Conservation (phyloP, 2,329 filamentous ascomycete species). For the Penicillium sclerotigenum region DNA sequence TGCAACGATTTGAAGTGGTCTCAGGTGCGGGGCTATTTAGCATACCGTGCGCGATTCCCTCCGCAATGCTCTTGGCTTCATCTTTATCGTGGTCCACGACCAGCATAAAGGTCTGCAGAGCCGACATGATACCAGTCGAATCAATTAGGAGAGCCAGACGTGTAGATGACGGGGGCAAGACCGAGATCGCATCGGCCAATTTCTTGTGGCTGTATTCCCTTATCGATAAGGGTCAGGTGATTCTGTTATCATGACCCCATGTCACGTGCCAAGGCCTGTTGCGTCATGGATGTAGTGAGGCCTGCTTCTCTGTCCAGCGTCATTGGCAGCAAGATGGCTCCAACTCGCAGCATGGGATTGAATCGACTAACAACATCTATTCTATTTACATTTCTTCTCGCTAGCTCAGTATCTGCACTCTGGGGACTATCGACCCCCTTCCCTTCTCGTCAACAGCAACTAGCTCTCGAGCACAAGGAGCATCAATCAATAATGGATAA, state of each 20-base stretch:
- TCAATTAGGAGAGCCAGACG: constrained; percentile 10
- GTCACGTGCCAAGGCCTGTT: constrained; percentile 22
- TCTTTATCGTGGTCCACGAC: constrained; percentile 47
- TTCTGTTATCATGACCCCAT: not conserved
- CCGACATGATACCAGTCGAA: constrained; percentile 42
- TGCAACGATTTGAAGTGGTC: constrained; percentile 3
- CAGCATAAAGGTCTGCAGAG: constrained; percentile 49
- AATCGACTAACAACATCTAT: constrained; percentile 7
- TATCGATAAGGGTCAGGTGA: constrained; percentile 38
- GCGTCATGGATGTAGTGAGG: constrained; percentile 21
- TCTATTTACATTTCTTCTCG: constrained; percentile 11
- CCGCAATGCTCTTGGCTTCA: constrained; percentile 46
- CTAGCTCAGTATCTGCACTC: constrained; percentile 11
- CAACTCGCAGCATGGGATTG: constrained; percentile 18
- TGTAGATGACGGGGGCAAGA: constrained; percentile 10
- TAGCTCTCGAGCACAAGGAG: constrained; percentile 16
- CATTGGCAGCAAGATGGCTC: not conserved
- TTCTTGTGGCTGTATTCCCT: constrained; percentile 24
- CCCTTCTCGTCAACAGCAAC: constrained; percentile 9
- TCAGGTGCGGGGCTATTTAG: constrained; percentile 6
- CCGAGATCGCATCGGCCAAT: constrained; percentile 16
- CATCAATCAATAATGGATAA: constrained; percentile 28
- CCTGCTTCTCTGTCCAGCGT: not conserved
- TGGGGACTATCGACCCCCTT: constrained; percentile 10
- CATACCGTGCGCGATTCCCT: constrained; percentile 45